Evolutionary conservation across 2,329 filamentous ascomycete genomes (phyloP).

Genomic region (Shiraia bambusicola): DNA sequence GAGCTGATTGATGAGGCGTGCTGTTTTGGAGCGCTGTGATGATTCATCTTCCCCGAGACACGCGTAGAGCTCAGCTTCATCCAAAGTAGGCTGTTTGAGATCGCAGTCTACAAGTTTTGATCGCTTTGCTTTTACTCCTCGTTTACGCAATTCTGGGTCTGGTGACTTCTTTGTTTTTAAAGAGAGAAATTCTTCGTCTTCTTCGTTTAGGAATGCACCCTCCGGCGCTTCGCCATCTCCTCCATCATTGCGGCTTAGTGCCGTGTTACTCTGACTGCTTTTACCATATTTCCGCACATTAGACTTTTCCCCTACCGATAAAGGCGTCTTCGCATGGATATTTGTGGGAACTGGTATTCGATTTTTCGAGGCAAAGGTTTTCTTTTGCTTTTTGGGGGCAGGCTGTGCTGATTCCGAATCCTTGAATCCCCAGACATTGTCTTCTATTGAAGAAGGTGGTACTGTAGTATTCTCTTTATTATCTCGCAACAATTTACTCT

Average conservation of each 20-base stretch:
- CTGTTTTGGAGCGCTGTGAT: slow-evolving; percentile 7
- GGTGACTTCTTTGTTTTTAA: neutral
- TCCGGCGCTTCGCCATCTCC: slow-evolving; percentile 3
- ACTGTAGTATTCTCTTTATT: slow-evolving; percentile 20
- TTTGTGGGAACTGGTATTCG: too few species aligned
- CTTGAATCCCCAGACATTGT: slow-evolving; percentile 3
- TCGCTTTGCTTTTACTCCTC: slow-evolving; percentile 4
- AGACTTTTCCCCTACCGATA: too few species aligned
- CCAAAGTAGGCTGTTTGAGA: neutral
- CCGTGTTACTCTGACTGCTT: too few species aligned
- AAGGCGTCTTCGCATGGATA: too few species aligned
- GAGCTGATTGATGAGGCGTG: slow-evolving; percentile 18
- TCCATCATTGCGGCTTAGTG: neutral
- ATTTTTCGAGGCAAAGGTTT: too few species aligned
- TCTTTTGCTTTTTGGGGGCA: too few species aligned
- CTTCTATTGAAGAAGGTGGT: slow-evolving; percentile 6
- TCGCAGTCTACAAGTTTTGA: neutral
- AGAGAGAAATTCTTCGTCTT: slow-evolving; percentile 2
- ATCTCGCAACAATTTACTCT: neutral
- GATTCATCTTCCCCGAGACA: neutral
- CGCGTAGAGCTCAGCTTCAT: neutral
- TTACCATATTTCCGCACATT: too few species aligned
- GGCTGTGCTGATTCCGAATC: slow-evolving; percentile 7
- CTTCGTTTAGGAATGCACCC: slow-evolving; percentile 5
- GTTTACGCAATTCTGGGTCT: slow-evolving; percentile 10